These are phyloP conservation scores for Trypanosomatidae sp. DNA, from an alignment of 208 protist genomes.

Conservation along the genomic window DNA sequence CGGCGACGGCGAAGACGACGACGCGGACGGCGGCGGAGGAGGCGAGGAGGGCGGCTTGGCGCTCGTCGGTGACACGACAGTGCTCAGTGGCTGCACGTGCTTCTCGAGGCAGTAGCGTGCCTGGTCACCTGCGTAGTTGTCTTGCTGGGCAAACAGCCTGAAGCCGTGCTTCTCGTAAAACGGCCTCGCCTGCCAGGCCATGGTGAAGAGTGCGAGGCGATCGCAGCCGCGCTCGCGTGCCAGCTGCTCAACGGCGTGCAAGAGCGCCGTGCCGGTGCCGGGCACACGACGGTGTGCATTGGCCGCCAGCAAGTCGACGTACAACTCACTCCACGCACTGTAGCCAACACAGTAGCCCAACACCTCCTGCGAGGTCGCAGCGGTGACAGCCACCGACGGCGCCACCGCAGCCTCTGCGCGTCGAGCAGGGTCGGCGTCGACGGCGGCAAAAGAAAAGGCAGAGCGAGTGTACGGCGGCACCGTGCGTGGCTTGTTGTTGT, in stretches of 20 bases:
- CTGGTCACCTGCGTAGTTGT: constrained; percentile 7
- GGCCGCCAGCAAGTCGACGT: constrained; percentile 4
- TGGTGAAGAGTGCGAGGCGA: constrained; percentile 1
- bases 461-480: no score
- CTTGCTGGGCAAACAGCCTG: constrained; percentile 3
- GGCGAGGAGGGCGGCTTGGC: no score
- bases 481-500: no score
- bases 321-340: constrained; percentile 5
- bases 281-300: constrained; percentile 5
- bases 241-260: constrained; percentile 4
- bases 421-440: no score
- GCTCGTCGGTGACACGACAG: background rate
- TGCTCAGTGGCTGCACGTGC: constrained; percentile 1
- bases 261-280: constrained; percentile 7
- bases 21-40: no score
- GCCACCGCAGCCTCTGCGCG: no score
- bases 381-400: no score
- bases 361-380: no score
- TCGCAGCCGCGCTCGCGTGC: constrained; percentile 4
- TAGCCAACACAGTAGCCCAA: no score
- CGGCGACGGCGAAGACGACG: no score
- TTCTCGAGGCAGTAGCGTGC: constrained; percentile 11
- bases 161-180: constrained; percentile 9
- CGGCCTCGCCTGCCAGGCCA: constrained; percentile 11
- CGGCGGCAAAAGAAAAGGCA: no score